phyloP scores from a whole-genome alignment of 2,329 filamentous ascomycete species.

The Phoma sp. region DNA sequence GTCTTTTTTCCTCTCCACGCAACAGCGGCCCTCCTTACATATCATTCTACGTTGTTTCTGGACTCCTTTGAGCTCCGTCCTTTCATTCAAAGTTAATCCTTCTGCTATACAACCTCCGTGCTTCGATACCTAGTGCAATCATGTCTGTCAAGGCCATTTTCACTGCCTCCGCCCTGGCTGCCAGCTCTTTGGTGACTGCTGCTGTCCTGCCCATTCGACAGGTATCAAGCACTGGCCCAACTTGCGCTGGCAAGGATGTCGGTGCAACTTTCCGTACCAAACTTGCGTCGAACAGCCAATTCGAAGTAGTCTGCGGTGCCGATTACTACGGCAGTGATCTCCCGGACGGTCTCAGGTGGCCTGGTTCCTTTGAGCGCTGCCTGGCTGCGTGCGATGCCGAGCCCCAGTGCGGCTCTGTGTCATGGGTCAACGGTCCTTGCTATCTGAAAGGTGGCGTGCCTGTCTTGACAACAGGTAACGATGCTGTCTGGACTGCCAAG shows the following conservation, averaged over 20 bases:
- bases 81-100: background rate
- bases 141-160: constrained; percentile 1
- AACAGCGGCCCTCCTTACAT: background rate
- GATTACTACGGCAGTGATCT: constrained; percentile 4
- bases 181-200: background rate
- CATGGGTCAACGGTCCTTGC: background rate
- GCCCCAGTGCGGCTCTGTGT: background rate
- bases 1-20: background rate
- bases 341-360: background rate
- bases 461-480: background rate
- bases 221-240: background rate
- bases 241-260: background rate
- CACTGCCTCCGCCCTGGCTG: background rate
- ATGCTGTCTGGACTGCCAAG: constrained; percentile 1
- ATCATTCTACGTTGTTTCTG: background rate
- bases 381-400: background rate
- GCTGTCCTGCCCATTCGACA: background rate
- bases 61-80: constrained; percentile 4
- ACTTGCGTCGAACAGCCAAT: background rate
- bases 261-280: background rate
- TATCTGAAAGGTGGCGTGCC: background rate
- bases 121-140: background rate
- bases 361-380: background rate
- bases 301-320: background rate
- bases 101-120: background rate